Evolutionary conservation across 768 basidiomycete species (phyloP), one percentile per base, ranked within the genome.

Genomic region (Xanthoconium purpureum): DNA sequence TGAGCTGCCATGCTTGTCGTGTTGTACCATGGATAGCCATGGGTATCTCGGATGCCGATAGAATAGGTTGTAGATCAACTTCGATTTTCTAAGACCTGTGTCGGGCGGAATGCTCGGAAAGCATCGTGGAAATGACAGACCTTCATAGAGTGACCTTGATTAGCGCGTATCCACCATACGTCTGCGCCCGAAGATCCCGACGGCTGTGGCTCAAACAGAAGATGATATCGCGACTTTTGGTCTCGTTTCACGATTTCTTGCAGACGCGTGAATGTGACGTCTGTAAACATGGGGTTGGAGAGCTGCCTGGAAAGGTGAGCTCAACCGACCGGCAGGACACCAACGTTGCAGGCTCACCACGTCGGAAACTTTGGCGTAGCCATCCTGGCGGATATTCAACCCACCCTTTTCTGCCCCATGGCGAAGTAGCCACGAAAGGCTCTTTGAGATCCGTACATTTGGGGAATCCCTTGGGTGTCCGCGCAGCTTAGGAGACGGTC

Each of bases 151-250:
- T 95, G 94, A 0, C 94, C 94, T 71, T 95, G 94, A 63, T 91
- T 93, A 9, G 94, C 94, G 36, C 88, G 80, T 61, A 95, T 92
- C 87, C 87, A 91, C 89, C 90, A 90, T n/a, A 77, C 68, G 10
- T 78, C 74, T 5, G 63, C 33, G 51, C 63, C 64, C 28, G 67
- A 48, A 33, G 70, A 64, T 52, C 60, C 69, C n/a, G 65, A 47
- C 18, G 60, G 47, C 54, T 76, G 74, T 20, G 76, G 71, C 61
- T 91, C 88, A 36, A 75, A 69, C 12, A 82, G 48, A 55, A 88
- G 74, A 66, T 80, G 79, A 63, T 81, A 91, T 59, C 88, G 77
- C 53, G 80, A 77, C 70, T 89, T 95, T 56, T 76, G 70, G 65
- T 94, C 89, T 11, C 72, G 73, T 40, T 78, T 74, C 15, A 94